Base-by-base conservation (phyloP, 148 eudicot genomes). In the Rhododendron ferrugineum region DNA sequence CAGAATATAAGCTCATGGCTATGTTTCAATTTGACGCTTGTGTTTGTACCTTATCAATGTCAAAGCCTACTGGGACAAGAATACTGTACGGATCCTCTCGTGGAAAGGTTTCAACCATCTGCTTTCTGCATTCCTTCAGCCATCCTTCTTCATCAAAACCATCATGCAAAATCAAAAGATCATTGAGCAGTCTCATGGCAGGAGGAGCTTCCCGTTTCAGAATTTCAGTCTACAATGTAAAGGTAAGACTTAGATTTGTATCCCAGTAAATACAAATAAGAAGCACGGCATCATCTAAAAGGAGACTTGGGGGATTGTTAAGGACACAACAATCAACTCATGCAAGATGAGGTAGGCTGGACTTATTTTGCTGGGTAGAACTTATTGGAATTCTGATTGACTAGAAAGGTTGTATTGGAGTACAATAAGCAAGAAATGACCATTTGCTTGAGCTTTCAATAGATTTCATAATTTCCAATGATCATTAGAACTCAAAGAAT, bases 1-100 rank as follows among this genome's bases (percentile, higher is more conserved):
- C 72, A 83, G 26, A 82, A 66, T 50, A 44, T 15, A 44, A 66
- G 78, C 68, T 82, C 44, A 16, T 11, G 37, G 56, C 30, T 40
- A 44, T 70, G 44, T 16, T 15, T 6, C 8, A 47, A 47, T 72
- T 46, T 37, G 26, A 46, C 15, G 30, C 28, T 83, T 13, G 68
- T 22, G 30, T 30, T 14, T 44, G 58, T 89, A 97, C 99, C 99
- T 90, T 93, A 80, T 97, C 93, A 76, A 97, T 88, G 88, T 97
- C 95, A 80, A 95, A 95, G 58, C 99, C 98, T 64, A 91, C 88
- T 66, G 99, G 99, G 78, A 93, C 99, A 83, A 97, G 92, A 88
- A 97, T 94, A 88, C 96, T 97, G 87, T 95, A 95, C 20, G 99
- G 99, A 88, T 97, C 99, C 85, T 97, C 99, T 72, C 98, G 89